Evolutionary conservation across 2,329 filamentous ascomycete species (phyloP), one percentile per base, ranked within the genome.

Genomic region (Aspergillus thermomutatus): DNA sequence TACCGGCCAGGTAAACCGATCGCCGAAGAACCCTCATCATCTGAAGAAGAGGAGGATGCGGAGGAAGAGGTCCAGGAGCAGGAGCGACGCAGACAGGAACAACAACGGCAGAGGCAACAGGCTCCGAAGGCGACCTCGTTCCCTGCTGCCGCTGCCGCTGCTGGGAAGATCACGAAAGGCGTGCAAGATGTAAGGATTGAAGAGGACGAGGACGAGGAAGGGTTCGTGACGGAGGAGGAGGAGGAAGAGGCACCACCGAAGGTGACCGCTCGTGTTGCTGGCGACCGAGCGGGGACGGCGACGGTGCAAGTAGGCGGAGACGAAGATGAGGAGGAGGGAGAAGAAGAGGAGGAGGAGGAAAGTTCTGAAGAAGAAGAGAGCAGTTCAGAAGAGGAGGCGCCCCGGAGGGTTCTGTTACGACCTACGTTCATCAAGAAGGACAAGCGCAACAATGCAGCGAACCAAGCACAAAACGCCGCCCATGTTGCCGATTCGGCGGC

Each of bases 1-100:
- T 89, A 97, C 68, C 87, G 92, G 57, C 88, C 93, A 17, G 93
- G 94, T 63, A 97, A 97, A 74, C 80, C 87, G 51, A 66, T 80
- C 40, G 74, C 75, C 14, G 79, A 82, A 54, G 77, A 79, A 53
- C 69, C 70, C 3, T 79, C 76, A 7, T 80, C 77, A 3, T 77
- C 77, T 3, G 79, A 80, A 54, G 80, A 79, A 37, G 80, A 83
- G 46, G 79, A 82, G 1, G 81, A 82, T 25, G 77, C 79, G 9
- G 78, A 82, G 49, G 72, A 82, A 28, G 76, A 77, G 21, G 78
- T 82, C 52, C 71, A 77, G 50, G 84, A 89, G 57, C 82, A 88
- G 59, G 69, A 80, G 63, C 68, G 73, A 56, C 67, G 70, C 54
- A 64, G 60, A 60, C 63, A 64, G 61, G 69, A 70, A 58, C 69